Conservation (phyloP, 257 asterid genomes). For the Rhazya stricta region DNA sequence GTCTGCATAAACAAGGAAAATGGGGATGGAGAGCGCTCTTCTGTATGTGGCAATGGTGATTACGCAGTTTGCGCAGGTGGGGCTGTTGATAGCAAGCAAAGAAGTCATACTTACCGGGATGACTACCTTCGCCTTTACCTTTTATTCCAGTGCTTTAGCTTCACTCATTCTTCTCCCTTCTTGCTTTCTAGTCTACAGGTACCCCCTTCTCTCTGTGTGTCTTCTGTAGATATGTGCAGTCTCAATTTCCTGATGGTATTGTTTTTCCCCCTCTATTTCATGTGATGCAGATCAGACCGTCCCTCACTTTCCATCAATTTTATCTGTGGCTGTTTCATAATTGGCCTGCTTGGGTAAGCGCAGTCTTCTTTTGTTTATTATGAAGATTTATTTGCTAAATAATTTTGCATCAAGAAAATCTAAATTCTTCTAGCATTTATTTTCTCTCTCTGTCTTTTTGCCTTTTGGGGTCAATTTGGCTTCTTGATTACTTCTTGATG, state of each 20-base stretch:
- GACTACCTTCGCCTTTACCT: conserved; percentile 42
- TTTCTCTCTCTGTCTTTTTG: background rate
- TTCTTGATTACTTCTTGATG: background rate
- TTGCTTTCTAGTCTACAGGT: conserved; percentile 43
- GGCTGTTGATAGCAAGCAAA: conserved; percentile 38
- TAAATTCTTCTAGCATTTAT: background rate
- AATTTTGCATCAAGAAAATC: too few species aligned
- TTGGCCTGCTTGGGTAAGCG: conserved; percentile 59
- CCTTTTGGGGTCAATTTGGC: background rate
- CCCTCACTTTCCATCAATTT: conserved; percentile 44
- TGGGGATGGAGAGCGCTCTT: conserved; percentile 29
- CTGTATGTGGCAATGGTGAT: conserved; percentile 54
- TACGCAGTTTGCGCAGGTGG: conserved; percentile 59
- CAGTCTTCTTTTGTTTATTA: background rate
- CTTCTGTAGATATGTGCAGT: background rate
- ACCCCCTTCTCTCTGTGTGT: background rate
- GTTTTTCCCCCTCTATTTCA: background rate
- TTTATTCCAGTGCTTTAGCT: conserved; percentile 44
- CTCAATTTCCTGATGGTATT: background rate
- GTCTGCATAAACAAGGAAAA: background rate
- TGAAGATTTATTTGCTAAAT: background rate
- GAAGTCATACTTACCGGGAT: conserved; percentile 50
- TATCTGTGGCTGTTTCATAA: conserved; percentile 48
- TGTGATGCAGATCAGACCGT: conserved; percentile 34
- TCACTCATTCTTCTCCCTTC: conserved; percentile 44